A percentile compares a stretch with the other conserved stretches of the same genome.
phyloP scores from a whole-genome alignment of 352 stramenopile species.

The Pythium graminicola region DNA sequence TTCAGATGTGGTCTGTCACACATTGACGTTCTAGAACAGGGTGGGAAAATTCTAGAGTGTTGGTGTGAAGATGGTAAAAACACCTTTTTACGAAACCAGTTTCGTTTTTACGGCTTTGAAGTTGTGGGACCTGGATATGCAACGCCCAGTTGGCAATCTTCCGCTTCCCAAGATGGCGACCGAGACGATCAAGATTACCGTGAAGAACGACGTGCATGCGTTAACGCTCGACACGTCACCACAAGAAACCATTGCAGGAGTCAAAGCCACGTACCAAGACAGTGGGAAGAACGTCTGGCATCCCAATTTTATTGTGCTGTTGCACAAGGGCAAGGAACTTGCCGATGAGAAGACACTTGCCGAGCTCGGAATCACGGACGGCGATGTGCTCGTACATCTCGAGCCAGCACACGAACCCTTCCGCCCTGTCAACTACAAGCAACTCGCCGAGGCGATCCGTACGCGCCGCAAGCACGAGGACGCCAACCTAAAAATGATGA shows the following conservation, averaged over 20 bases:
- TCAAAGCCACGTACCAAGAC: constrained; percentile 81
- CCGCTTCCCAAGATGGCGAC: constrained; percentile 4
- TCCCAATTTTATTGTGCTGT: constrained; percentile 72
- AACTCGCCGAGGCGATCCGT: constrained; percentile 72
- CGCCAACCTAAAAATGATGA: constrained; percentile 76
- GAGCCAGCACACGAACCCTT: constrained; percentile 83
- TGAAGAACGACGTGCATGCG: constrained; percentile 72
- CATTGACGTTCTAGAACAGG: constrained; percentile 22
- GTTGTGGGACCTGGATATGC: constrained; percentile 22
- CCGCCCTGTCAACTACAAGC: constrained; percentile 80
- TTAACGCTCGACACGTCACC: constrained; percentile 65
- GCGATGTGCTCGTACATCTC: constrained; percentile 80
- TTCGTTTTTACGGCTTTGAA: constrained; percentile 29
- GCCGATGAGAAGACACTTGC: constrained; percentile 81
- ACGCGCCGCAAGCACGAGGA: constrained; percentile 74
- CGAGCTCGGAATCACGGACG: constrained; percentile 64
- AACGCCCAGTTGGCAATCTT: constrained; percentile 8
- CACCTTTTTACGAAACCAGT: too few relatives aligned
- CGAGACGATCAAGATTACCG: constrained; percentile 64
- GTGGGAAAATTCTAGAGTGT: constrained; percentile 13
- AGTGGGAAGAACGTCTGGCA: constrained; percentile 56
- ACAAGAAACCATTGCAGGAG: constrained; percentile 65
- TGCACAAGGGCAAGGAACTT: constrained; percentile 84
- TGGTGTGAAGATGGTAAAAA: constrained; percentile 16
- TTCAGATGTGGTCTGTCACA: constrained; percentile 9